Conservation (phyloP, 352 stramenopile genomes). For the Phytopythium boreale region DNA sequence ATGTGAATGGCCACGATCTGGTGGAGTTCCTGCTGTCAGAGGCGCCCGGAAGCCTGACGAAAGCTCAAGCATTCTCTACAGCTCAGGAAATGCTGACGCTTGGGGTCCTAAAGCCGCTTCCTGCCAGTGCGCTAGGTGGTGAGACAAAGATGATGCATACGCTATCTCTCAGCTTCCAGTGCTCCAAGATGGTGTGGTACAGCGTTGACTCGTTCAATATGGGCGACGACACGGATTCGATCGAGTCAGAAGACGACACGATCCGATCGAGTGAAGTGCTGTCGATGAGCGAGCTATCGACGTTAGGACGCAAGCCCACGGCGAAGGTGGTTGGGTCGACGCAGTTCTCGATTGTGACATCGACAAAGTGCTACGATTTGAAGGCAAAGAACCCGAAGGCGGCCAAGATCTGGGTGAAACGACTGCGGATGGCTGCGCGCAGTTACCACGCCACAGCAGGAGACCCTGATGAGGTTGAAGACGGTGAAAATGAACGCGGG, state of each 20-base stretch:
- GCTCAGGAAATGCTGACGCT: constrained; percentile 78
- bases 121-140: constrained; percentile 5
- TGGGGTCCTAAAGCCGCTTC: constrained; percentile 49
- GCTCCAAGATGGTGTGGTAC: constrained; percentile 79
- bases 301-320: constrained; percentile 8
- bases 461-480: not conserved
- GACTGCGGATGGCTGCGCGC: constrained; percentile 59
- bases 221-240: constrained; percentile 62
- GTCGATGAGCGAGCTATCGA: constrained; percentile 24
- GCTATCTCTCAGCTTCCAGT: constrained; percentile 52
- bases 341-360: constrained; percentile 86
- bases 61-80: constrained; percentile 60
- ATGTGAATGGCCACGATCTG: constrained; percentile 70
- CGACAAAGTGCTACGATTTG: constrained; percentile 83
- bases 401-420: constrained; percentile 63
- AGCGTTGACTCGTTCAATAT: constrained; percentile 75
- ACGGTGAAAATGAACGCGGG: not conserved
- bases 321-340: constrained; percentile 47
- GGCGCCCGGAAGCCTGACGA: constrained; percentile 40
- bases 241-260: constrained; percentile 64
- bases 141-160: constrained; percentile 13
- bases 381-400: constrained; percentile 76
- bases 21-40: constrained; percentile 75
- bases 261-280: constrained; percentile 20
- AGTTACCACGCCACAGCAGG: not conserved